Evolutionary conservation across 805 yeast genomes (phyloP), one percentile per base, ranked within the genome.

Genomic region (Barnettozyma populi): DNA sequence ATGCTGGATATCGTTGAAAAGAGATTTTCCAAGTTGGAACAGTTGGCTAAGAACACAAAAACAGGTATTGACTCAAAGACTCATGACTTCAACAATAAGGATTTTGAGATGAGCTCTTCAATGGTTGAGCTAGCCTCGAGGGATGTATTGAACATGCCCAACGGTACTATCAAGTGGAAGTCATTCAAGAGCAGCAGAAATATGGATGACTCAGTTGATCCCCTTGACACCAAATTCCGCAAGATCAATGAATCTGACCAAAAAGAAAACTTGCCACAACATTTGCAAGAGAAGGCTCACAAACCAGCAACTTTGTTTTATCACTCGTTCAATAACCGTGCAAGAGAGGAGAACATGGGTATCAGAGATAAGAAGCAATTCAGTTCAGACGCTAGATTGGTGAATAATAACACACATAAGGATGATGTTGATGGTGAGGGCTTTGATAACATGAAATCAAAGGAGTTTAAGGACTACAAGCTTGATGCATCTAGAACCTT

Each of bases 331-430:
- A 92, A 90, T 63, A 81, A 87, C 60, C 74, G 95, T 58, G 95
- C 96, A 0, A 96, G 97, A 25, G 84, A 76, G 47, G 95, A 88
- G 25, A 92, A 92, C 60, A 67, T 71, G 36, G 98, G 98, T 45
- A 76, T 92, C 19, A 71, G 95, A 48, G 97, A 90, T 50, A 80
- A 78, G 60, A 92, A 92, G 68, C 79, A 81, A 47, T 79, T 81
- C 45, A 87, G 96, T 8, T 74, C 82, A 1, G 98, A 92, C 64
- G 76, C 90, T 0, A 78, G 98, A 61, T 82, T 90, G 32, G 82
- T 82, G 42, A 80, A 81, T 32, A 85, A 76, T 57, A 68, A 68
- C n/a, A 65, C 62, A 11, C 97, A 90, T 63, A 69, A 71, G 49
- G 70, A 71, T 13, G 97, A 90, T 62, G 90, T 90, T 10, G 76